phyloP scores from a whole-genome alignment of 805 yeast species.

The Allodekkera sacchari region DNA sequence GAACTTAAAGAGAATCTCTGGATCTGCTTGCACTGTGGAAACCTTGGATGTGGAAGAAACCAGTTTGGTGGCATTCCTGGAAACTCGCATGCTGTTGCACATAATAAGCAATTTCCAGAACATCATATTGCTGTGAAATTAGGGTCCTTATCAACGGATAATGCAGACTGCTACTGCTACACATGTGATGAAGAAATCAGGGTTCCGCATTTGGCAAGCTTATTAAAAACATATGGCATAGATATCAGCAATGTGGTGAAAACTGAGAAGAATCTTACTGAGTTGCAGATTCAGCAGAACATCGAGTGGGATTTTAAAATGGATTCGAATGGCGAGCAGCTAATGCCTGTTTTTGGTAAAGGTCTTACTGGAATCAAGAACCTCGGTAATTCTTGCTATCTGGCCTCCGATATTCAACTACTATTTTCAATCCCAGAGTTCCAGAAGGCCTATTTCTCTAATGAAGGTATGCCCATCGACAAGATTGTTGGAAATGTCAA shows the following conservation, averaged over 20 bases:
- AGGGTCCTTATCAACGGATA: conserved; percentile 75
- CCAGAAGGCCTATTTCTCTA: conserved; percentile 30
- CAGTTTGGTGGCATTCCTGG: conserved; percentile 96
- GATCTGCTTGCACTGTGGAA: conserved; percentile 89
- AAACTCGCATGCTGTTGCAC: conserved; percentile 79
- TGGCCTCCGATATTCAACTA: conserved; percentile 73
- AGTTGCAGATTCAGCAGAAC: conserved; percentile 88
- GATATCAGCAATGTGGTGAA: conserved; percentile 48
- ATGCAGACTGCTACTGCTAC: conserved; percentile 86
- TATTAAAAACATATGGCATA: conserved; percentile 56
- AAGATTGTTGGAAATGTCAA: conserved; percentile 27
- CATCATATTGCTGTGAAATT: conserved; percentile 87
- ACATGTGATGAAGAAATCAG: conserved; percentile 81
- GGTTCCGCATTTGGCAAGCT: conserved; percentile 48
- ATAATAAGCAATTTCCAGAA: conserved; percentile 39
- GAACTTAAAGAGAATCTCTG: conserved; percentile 72
- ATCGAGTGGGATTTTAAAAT: conserved; percentile 87
- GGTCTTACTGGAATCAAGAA: conserved; percentile 81
- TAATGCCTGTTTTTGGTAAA: conserved; percentile 63
- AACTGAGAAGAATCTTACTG: conserved; percentile 83
- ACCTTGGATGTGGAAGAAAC: conserved; percentile 88
- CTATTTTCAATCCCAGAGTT: conserved; percentile 41
- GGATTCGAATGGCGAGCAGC: conserved; percentile 60
- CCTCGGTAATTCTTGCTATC: conserved; percentile 87
- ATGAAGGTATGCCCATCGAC: conserved; percentile 27